phyloP scores from a whole-genome alignment of 2,329 filamentous ascomycete genomes.

The Calonectria pauciramosa region DNA sequence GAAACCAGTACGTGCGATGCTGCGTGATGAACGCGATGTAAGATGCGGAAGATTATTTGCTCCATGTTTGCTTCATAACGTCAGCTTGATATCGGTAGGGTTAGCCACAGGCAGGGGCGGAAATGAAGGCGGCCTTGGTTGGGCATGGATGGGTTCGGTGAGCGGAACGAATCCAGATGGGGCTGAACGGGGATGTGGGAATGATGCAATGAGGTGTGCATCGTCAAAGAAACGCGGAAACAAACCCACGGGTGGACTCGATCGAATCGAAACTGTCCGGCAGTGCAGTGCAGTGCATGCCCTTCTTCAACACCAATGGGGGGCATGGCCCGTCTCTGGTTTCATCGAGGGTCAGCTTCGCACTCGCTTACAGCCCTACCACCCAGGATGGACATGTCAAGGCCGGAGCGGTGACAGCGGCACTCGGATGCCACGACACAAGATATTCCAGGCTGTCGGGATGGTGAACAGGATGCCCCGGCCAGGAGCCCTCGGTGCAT shows the following conservation, averaged over 20 bases:
- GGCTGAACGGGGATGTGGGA: not conserved
- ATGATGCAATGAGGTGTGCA: not conserved
- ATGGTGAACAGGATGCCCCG: conserved; percentile 2
- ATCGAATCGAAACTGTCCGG: not conserved
- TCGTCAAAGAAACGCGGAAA: not conserved
- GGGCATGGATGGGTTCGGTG: not conserved
- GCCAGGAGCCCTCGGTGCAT: not conserved
- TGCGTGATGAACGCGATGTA: not conserved
- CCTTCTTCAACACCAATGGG: not conserved
- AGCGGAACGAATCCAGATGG: not conserved
- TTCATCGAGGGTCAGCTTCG: conserved; percentile 9
- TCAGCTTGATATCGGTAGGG: not conserved
- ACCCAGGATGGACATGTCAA: not conserved
- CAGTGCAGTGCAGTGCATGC: not conserved
- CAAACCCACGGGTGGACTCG: not conserved
- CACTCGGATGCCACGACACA: conserved; percentile 4
- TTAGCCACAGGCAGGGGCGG: not conserved
- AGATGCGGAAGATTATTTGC: not conserved
- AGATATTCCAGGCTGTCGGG: conserved; percentile 1
- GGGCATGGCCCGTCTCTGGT: not conserved
- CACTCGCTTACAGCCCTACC: conserved; percentile 19
- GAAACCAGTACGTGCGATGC: not conserved
- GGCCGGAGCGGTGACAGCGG: not conserved
- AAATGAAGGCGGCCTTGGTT: not conserved
- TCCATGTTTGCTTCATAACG: not conserved